phyloP scores from a whole-genome alignment of 306 rosid species.

The Pyrus pyrifolia region DNA sequence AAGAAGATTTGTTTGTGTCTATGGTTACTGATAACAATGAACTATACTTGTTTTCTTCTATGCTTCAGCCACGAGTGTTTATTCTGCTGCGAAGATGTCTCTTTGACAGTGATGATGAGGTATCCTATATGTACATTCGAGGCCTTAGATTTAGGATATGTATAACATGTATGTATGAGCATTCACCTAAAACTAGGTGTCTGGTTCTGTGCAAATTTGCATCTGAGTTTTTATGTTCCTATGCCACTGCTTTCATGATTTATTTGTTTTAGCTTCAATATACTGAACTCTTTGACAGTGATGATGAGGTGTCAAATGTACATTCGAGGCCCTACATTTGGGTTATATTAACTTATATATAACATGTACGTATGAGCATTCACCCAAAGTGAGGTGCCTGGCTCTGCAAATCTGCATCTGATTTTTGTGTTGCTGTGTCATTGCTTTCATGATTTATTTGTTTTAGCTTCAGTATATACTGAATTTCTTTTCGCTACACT shows the following conservation, averaged over 20 bases:
- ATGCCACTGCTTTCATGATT: background rate
- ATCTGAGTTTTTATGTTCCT: background rate
- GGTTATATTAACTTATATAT: background rate
- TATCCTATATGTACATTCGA: slow-evolving; percentile 6
- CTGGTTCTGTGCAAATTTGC: background rate
- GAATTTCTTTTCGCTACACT: slow-evolving; percentile 6
- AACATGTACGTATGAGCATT: background rate
- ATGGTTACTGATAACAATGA: slow-evolving; percentile 15
- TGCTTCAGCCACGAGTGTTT: slow-evolving; percentile 81
- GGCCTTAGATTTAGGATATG: background rate
- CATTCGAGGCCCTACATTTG: background rate
- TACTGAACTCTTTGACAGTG: slow-evolving; percentile 62
- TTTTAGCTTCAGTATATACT: background rate
- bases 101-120: slow-evolving; percentile 97
- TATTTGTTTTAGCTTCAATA: background rate
- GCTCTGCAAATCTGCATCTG: background rate
- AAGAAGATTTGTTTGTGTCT: background rate
- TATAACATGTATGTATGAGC: background rate
- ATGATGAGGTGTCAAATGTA: slow-evolving; percentile 64
- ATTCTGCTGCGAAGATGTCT: slow-evolving; percentile 84
- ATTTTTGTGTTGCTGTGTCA: background rate
- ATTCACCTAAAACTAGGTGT: background rate
- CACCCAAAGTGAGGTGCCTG: background rate
- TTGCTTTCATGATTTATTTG: background rate
- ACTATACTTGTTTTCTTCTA: slow-evolving; percentile 5